Evolutionary conservation across 2,329 filamentous ascomycete species (phyloP), one percentile per base, ranked within the genome.

Genomic region (Thermochaetoides dissita): DNA sequence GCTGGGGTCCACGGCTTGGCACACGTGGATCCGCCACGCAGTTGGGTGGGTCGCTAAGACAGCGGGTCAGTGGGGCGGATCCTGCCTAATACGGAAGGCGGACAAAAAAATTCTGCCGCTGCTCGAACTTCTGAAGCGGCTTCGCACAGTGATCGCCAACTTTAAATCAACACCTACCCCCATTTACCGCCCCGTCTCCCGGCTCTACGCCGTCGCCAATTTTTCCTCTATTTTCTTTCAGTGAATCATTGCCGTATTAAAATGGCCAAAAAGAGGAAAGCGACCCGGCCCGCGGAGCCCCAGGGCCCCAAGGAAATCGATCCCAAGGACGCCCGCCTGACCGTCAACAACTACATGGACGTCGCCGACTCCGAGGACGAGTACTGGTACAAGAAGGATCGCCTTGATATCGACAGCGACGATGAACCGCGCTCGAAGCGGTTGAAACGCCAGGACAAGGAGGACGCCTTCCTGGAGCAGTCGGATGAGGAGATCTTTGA

Each of bases 351-450:
- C 2, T 89, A 74, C 60, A 79, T 89, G 61, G 86, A 94, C 62
- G 81, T 98, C 53, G 85, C 88, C 50, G 81, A 95, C 59, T 93
- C 87, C 1, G 86, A 94, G 60, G 91, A 98, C 60, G 86, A 94
- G 58, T 94, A 94, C 59, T 85, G 89, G 55, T 69, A 88, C 46
- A 81, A 88, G 49, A 76, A 83, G 50, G 91, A 98, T 62, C 81
- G 84, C 57, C 79, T 98, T 48, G 63, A 89, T 55, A 71, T 98
- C 33, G 51, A 53, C 41, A 85, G 93, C 31, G 48, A 51, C 30
- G 85, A 94, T 30, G 86, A 94, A 51, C 84, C 81, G 10, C 74
- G 76, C 34, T 78, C 79, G 30, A 95, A 95, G 66, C 78, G 84
- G 50, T 71, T 79, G 55, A 77, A 81, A 53, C 81, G 78, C 52